Conservation (phyloP, 2,329 filamentous ascomycete species). For the Dryadomyces sulphureus region DNA sequence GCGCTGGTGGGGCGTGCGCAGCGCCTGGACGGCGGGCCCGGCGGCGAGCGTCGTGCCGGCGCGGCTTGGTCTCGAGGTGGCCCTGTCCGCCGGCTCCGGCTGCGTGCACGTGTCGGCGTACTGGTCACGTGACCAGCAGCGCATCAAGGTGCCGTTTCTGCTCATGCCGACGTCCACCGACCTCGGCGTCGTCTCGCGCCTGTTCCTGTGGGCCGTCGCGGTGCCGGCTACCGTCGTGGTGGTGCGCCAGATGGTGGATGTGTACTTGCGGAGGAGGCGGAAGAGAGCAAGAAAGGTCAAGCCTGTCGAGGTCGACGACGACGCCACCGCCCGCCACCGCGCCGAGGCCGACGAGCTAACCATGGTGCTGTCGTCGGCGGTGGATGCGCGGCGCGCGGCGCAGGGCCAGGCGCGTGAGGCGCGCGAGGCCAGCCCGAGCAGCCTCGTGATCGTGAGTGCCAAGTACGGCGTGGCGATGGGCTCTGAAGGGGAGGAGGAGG, state of each 20-base stretch:
- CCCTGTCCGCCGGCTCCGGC: constrained; percentile 19
- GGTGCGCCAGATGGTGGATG: constrained; percentile 10
- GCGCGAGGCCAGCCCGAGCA: constrained; percentile 10
- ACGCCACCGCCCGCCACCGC: constrained; percentile 19
- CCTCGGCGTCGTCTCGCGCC: constrained; percentile 8
- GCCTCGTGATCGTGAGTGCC: constrained; percentile 32
- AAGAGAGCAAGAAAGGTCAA: constrained; percentile 12
- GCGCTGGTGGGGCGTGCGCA: constrained; percentile 17
- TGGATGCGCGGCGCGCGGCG: constrained; percentile 21
- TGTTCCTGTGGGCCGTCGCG: constrained; percentile 24
- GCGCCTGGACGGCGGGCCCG: constrained; percentile 3
- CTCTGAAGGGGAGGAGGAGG: constrained; percentile 7
- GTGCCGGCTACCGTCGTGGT: constrained; percentile 26
- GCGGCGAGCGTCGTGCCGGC: constrained; percentile 16
- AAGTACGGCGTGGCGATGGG: constrained; percentile 26
- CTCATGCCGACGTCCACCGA: constrained; percentile 17
- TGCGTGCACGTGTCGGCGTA: constrained; percentile 30
- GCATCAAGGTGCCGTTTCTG: constrained; percentile 28
- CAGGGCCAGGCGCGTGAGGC: background rate
- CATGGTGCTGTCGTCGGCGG: constrained; percentile 24
- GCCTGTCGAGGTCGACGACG: constrained; percentile 3
- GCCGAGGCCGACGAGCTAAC: constrained; percentile 30
- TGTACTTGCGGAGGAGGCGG: constrained; percentile 2
- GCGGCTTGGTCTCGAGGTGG: constrained; percentile 28
- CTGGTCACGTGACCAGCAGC: constrained; percentile 30